Percentiles rank a stretch among this genome's conserved stretches.
Conservation (phyloP, 139 green algal genomes). For the Chlorella sorokiniana region DNA sequence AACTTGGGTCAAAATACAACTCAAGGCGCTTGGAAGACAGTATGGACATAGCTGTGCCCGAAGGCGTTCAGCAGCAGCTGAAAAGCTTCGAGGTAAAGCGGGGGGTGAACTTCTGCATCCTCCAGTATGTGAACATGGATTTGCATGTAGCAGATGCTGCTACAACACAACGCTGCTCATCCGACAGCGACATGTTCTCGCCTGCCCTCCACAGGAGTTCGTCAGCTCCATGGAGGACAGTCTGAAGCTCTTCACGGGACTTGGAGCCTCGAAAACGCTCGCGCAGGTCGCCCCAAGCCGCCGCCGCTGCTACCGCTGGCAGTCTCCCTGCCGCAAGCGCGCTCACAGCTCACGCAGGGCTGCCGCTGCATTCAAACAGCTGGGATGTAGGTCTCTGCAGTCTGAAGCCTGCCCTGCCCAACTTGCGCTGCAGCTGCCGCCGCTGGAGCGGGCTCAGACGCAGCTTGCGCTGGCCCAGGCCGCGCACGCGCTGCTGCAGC, state of each 20-base stretch:
- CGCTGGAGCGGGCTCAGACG: constrained; percentile 23
- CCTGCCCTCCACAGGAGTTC: background rate
- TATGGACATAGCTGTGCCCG: constrained; percentile 21
- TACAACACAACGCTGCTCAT: too few relatives aligned
- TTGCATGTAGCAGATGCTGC: too few relatives aligned
- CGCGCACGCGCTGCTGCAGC: constrained; percentile 18
- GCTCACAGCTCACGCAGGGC: background rate
- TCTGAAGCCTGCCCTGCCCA: background rate
- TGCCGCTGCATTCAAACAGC: background rate
- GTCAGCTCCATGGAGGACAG: constrained; percentile 20
- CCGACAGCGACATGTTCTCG: background rate
- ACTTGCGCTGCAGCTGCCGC: constrained; percentile 8
- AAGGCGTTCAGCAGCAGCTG: constrained; percentile 16
- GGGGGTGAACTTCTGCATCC: background rate
- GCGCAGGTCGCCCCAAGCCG: background rate
- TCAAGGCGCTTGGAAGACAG: background rate
- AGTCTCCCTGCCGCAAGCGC: background rate
- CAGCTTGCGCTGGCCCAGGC: constrained; percentile 36
- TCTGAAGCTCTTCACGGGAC: constrained; percentile 10
- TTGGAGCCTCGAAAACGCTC: background rate
- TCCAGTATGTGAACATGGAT: background rate
- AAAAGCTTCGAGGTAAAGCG: background rate
- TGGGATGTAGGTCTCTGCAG: background rate
- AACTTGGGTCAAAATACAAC: too few relatives aligned
- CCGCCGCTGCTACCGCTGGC: background rate